Conservation (phyloP, 2,329 filamentous ascomycete species). For the Claviceps purpurea region DNA sequence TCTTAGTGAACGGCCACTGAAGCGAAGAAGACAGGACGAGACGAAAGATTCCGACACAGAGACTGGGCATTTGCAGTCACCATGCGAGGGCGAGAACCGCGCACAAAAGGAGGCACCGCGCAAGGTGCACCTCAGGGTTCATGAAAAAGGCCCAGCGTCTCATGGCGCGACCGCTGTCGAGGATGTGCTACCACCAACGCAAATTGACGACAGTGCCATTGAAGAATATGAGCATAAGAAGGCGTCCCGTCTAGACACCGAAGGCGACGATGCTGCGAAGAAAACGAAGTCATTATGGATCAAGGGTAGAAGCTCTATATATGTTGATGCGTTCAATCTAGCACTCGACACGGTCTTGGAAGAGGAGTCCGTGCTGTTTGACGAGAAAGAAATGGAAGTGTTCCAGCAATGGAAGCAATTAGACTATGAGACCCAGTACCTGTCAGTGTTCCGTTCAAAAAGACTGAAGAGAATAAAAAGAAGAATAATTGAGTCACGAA, state of each 20-base stretch:
- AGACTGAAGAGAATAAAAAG: neutral
- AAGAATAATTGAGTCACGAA: neutral
- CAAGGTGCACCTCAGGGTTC: neutral
- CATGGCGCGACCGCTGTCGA: slow-evolving; percentile 21
- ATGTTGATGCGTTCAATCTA: slow-evolving; percentile 93
- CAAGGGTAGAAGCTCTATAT: slow-evolving; percentile 74
- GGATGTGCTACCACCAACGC: slow-evolving; percentile 51
- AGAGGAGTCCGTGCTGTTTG: slow-evolving; percentile 79
- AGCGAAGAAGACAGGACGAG: slow-evolving; percentile 18
- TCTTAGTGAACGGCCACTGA: slow-evolving; percentile 14
- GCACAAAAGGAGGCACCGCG: neutral
- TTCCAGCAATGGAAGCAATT: slow-evolving; percentile 65
- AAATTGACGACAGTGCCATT: slow-evolving; percentile 58
- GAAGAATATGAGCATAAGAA: slow-evolving; percentile 64
- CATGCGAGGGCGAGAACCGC: slow-evolving; percentile 8
- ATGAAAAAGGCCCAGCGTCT: slow-evolving; percentile 8
- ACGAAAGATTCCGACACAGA: slow-evolving; percentile 12
- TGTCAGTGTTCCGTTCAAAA: slow-evolving; percentile 41
- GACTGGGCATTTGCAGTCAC: slow-evolving; percentile 10
- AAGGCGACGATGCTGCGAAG: slow-evolving; percentile 25
- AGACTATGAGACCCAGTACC: slow-evolving; percentile 75
- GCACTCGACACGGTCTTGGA: slow-evolving; percentile 79
- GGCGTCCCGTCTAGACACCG: slow-evolving; percentile 28
- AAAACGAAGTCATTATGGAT: slow-evolving; percentile 42
- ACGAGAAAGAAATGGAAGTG: slow-evolving; percentile 61